Evolutionary conservation across 2,329 filamentous ascomycete genomes (phyloP), one percentile per base, ranked within the genome.

Genomic region (Plectosphaerella plurivora): DNA sequence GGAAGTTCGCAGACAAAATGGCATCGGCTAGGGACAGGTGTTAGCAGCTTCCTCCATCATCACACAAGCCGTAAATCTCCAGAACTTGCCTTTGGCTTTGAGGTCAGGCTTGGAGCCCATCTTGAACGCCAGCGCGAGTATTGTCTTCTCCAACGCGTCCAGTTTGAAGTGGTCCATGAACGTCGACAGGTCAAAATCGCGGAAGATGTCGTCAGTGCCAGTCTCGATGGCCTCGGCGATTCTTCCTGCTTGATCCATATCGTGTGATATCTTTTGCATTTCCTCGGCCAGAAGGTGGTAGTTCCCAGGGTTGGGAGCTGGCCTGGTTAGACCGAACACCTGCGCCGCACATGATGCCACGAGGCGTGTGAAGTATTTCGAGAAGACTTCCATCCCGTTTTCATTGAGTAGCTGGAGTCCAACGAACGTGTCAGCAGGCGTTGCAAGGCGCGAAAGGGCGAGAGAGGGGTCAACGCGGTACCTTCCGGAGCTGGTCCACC

Each of bases 341-440:
- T 94, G 87, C 58, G 87, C 77, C 63, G 92, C 91, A 84, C 97
- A 97, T 73, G 87, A 87, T 72, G 88, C 88, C 66, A 99, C 84
- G 68, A 97, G 80, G 72, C 93, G 90, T 71, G 91, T 87, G 73
- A 99, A 96, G 72, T 94, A 97, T 77, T 92, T 95, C 55, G 90
- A 86, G 70, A 92, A 97, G 68, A 97, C 91, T 80, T 99, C 95
- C 93, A 99, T 99, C 68, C 92, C 92, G 91, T 96, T 87, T 65
- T 93, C 92, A 83, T 96, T 87, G 75, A 97, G 88, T 69, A 97
- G 86, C 89, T 96, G 59, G n/a, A 57, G 36, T 47, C 36, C 22
- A 4, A 24, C 16, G 41, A 25, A 37, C 33, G 54, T 18, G 51
- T 64, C 44, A 63, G 59, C 47, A 46, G 14, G 28, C 8, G 28